These are phyloP conservation scores for Aspergillus transmontanensis DNA, from an alignment of 2,329 filamentous ascomycete species.

Conservation along the genomic window DNA sequence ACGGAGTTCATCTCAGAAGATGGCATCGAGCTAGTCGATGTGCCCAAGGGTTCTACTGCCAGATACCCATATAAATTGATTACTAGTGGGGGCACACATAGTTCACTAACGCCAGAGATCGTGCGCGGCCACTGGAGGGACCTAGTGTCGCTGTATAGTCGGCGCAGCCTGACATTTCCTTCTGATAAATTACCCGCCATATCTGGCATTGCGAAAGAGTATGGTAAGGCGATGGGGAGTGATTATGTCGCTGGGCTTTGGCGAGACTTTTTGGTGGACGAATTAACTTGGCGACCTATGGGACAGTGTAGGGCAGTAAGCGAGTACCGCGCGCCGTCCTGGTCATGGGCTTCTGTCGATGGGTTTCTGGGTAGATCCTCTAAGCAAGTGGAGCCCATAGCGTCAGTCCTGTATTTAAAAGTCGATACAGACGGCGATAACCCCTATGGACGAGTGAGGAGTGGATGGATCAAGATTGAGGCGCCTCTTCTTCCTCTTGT, in stretches of 20 bases:
- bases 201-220: not conserved
- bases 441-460: no score
- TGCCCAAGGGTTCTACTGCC: no score
- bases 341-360: not conserved
- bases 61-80: no score
- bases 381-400: no score
- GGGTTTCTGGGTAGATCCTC: not conserved
- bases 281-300: rapidly evolving
- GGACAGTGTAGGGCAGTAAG: rapidly evolving
- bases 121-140: not conserved
- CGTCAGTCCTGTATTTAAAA: no score
- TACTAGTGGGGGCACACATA: no score
- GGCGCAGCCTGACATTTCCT: not conserved
- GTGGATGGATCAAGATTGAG: no score
- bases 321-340: not conserved
- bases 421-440: no score
- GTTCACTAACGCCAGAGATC: not conserved
- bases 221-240: rapidly evolving
- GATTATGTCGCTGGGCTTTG: not conserved
- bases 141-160: not conserved
- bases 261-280: rapidly evolving
- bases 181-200: not conserved
- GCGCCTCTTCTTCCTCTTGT: no score
- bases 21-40: no score
- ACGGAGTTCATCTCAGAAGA: no score